Evolutionary conservation across 1,284 basidiomycete species (phyloP), one percentile per base, ranked within the genome.

Genomic region (Tranzscheliella williamsii): DNA sequence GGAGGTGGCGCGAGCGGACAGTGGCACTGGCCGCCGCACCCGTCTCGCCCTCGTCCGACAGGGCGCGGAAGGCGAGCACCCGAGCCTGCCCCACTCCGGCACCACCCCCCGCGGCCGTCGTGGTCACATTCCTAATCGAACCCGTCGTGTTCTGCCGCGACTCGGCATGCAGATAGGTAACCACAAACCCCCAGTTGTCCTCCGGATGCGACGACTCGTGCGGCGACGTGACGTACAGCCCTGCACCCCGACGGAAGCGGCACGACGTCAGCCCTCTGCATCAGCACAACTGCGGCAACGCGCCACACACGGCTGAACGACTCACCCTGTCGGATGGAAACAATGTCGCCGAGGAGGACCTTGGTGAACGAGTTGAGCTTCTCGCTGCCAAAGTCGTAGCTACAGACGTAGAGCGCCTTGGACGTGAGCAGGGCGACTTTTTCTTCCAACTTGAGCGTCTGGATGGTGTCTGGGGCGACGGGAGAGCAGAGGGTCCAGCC

Each of bases 401-500:
- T 64, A 42, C 68, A 72, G 12, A 87, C 82, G 74, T 88, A 89
- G 13, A 89, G 73, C 4, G 87, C 87, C 38, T 79, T 80, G 24
- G 75, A 81, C 31, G 84, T 87, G 4, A 98, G 76, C 1, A 98
- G 80, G 7, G 96, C 67, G 3, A 97, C 86, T 76, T 96, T 96
- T 81, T 97, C 93, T 79, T 95, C 92, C 9, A 73, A 52, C 37
- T 68, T 70, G 15, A 53, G 31, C 17, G 60, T 45, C 27, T 61
- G 64, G 89, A 90, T 70, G 85, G 87, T 42, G 70, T 89, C 89
- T 33, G 89, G 74, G 51, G 88, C 85, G 56, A 86, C 83, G 0
- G 94, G 93, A 0, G 90, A 85, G 67, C 96, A 86, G 18, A 97
- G 76, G 0, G 91, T 96, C 93, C 94, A 97, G 1, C 91, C 94